Conservation (phyloP, 2,329 filamentous ascomycete species). For the Aspergillus sp. region DNA sequence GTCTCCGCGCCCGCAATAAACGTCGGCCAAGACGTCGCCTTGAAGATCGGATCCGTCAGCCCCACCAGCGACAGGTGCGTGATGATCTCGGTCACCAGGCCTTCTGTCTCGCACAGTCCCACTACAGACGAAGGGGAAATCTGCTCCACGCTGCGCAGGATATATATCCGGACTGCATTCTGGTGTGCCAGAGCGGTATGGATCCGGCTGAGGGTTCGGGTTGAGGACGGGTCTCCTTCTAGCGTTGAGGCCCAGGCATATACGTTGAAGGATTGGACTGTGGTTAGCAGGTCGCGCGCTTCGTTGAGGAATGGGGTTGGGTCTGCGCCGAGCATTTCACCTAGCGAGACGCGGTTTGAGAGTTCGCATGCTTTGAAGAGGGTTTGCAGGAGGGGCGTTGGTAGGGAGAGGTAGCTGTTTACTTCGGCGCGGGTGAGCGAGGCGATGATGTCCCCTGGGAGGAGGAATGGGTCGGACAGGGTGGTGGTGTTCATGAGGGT, state of each 20-base stretch:
- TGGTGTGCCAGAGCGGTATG: background rate
- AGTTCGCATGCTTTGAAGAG: conserved; percentile 9
- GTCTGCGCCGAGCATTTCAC: background rate
- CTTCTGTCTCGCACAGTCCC: background rate
- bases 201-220: background rate
- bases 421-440: conserved; percentile 1
- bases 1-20: conserved; percentile 10
- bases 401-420: conserved; percentile 5
- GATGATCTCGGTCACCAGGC: background rate
- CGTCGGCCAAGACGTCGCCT: conserved; percentile 10
- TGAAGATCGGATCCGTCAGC: conserved; percentile 1
- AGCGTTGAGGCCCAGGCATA: background rate
- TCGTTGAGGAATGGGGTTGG: background rate
- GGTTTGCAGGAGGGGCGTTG: background rate
- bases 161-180: background rate
- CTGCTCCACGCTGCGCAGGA: background rate
- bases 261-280: background rate
- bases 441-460: background rate
- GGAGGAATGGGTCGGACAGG: background rate
- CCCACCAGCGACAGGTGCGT: background rate
- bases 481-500: background rate
- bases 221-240: background rate
- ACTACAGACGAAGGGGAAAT: background rate
- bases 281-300: background rate
- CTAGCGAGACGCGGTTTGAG: background rate